Evolutionary conservation across 2,329 filamentous ascomycete species (phyloP).

Genomic region (Cercospora nicotianae): DNA sequence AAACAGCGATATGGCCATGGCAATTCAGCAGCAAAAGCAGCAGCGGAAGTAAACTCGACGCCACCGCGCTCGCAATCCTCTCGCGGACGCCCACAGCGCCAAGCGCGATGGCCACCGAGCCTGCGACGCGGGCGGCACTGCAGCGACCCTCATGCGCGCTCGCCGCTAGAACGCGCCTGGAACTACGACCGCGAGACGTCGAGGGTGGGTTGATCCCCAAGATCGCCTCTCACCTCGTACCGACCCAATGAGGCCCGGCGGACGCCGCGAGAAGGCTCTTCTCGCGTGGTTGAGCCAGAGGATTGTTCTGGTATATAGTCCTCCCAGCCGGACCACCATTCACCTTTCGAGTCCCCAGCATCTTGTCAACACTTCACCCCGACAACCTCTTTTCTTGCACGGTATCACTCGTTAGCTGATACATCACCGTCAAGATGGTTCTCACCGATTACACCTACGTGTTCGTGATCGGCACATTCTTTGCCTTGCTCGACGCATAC

Average conservation of each 20-base stretch:
- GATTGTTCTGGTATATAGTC: conserved; percentile 1
- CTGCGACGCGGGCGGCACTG: background rate
- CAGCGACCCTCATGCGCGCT: background rate
- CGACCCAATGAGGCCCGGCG: conserved; percentile 4
- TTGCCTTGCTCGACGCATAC: conserved; percentile 66
- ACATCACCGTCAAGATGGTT: conserved; percentile 34
- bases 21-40: background rate
- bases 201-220: background rate
- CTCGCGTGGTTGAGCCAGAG: background rate
- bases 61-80: background rate
- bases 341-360: background rate
- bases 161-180: conserved; percentile 14
- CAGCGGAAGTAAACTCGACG: background rate
- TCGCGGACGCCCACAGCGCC: background rate
- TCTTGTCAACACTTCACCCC: background rate
- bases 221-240: background rate
- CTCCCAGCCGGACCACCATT: background rate
- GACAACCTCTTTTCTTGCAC: background rate
- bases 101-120: background rate
- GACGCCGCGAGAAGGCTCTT: background rate
- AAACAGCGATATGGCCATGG: background rate
- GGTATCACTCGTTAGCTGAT: background rate
- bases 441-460: conserved; percentile 62
- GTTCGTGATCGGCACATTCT: conserved; percentile 64
- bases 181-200: conserved; percentile 6